Percentiles rank a stretch among this genome's conserved stretches.
Evolutionary conservation across 2,329 filamentous ascomycete species (phyloP).

Genomic region (Microcyclospora pomicola): DNA sequence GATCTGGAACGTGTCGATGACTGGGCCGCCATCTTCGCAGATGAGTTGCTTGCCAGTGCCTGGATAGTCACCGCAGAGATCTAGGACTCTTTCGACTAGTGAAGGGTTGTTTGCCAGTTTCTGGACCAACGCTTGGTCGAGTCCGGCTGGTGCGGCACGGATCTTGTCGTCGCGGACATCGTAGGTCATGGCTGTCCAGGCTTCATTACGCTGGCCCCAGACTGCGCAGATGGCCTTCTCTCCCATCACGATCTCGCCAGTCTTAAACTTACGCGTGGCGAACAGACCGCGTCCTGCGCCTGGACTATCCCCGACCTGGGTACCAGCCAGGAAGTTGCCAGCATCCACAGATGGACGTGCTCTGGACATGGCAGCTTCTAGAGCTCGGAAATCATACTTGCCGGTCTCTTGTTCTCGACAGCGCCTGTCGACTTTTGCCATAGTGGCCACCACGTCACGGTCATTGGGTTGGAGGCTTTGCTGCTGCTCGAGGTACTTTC

Average conservation of each 20-base stretch:
- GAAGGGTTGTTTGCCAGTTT: conserved; percentile 29
- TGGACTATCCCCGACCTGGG: conserved; percentile 20
- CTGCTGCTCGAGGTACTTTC: conserved; percentile 3
- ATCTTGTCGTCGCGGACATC: conserved; percentile 14
- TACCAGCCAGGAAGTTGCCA: conserved; percentile 10
- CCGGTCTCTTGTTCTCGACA: conserved; percentile 6
- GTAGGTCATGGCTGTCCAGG: conserved; percentile 31
- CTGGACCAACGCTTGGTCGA: conserved; percentile 18
- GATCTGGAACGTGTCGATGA: conserved; percentile 26
- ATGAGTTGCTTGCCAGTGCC: conserved; percentile 2
- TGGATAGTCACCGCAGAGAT: conserved; percentile 2
- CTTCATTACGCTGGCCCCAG: background rate
- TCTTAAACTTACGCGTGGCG: conserved; percentile 23
- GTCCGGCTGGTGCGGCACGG: conserved; percentile 2
- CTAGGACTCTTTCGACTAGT: conserved; percentile 8
- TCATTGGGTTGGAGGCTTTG: conserved; percentile 5
- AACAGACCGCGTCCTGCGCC: conserved; percentile 31
- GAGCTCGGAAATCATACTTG: conserved; percentile 5
- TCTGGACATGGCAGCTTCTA: background rate
- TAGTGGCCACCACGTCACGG: conserved; percentile 3
- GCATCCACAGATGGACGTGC: conserved; percentile 14
- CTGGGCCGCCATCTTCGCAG: conserved; percentile 21
- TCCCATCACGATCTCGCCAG: conserved; percentile 29
- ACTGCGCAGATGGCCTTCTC: conserved; percentile 31
- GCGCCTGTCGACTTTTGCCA: conserved; percentile 2